Percentiles rank a stretch among this genome's conserved stretches.
These are phyloP conservation scores for Cenchrus purpureus DNA, from an alignment of 176 grass and related monocot species.

Conservation along the genomic window DNA sequence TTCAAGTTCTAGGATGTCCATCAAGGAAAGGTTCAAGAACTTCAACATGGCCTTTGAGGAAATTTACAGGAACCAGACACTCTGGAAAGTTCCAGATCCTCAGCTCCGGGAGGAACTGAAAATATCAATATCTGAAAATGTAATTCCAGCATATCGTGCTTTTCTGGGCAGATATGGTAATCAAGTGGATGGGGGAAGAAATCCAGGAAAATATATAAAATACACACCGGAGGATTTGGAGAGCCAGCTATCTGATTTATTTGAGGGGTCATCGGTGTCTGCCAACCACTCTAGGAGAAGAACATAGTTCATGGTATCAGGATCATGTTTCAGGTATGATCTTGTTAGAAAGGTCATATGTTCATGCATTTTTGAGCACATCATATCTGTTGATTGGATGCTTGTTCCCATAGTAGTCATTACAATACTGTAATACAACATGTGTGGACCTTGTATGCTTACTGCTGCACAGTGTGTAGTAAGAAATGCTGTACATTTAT, in stretches of 20 bases:
- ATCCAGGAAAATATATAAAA: conserved; percentile 72
- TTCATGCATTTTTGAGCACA: conserved; percentile 26
- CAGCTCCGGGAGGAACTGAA: conserved; percentile 92
- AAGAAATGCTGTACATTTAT: conserved; percentile 39
- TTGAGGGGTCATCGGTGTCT: conserved; percentile 65
- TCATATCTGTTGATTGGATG: conserved; percentile 32
- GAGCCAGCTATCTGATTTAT: conserved; percentile 75
- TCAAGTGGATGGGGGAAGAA: conserved; percentile 75
- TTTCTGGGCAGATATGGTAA: conserved; percentile 83
- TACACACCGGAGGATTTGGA: conserved; percentile 95
- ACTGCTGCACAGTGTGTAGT: conserved; percentile 26
- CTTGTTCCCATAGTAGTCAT: conserved; percentile 33
- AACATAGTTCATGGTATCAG: conserved; percentile 52
- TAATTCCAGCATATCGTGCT: conserved; percentile 89
- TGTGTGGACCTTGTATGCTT: conserved; percentile 12
- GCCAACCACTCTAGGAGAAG: conserved; percentile 65
- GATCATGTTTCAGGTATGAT: conserved; percentile 48
- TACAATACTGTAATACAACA: conserved; percentile 39
- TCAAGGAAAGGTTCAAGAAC: conserved; percentile 94
- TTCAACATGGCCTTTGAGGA: conserved; percentile 96
- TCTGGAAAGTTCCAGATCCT: conserved; percentile 91
- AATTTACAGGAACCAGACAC: conserved; percentile 77
- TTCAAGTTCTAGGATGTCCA: conserved; percentile 77
- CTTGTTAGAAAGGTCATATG: conserved; percentile 22
- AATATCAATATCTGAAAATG: conserved; percentile 91